Conservation (phyloP, 768 basidiomycete genomes). For the Agrocybe praecox region DNA sequence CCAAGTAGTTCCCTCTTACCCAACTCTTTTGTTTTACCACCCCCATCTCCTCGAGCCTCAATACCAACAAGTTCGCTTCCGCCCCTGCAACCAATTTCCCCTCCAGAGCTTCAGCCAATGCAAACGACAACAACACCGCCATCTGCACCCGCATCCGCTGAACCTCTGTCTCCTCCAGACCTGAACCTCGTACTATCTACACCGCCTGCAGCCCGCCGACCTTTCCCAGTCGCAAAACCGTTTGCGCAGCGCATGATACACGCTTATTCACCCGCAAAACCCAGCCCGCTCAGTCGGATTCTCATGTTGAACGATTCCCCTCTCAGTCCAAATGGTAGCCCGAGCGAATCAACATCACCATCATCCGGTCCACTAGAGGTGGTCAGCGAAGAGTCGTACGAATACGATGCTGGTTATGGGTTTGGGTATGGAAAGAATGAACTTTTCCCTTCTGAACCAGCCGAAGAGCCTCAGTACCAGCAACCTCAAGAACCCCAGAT, state of each 20-base stretch:
- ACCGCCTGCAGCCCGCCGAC: constrained; percentile 38
- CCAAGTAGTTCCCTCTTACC: constrained; percentile 54
- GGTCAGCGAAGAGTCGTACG: constrained; percentile 37
- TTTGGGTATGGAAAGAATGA: constrained; percentile 19
- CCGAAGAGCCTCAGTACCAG: constrained; percentile 1
- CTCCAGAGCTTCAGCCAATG: constrained; percentile 16
- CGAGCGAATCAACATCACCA: constrained; percentile 20
- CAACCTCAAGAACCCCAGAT: constrained; percentile 24
- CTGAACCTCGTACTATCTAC: constrained; percentile 25
- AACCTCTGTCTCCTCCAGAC: constrained; percentile 8
- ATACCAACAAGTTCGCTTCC: constrained; percentile 53
- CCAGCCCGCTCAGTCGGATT: constrained; percentile 81
- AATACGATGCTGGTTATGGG: constrained; percentile 13
- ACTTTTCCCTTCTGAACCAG: constrained; percentile 6
- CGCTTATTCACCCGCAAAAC: constrained; percentile 80
- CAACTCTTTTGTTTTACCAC: constrained; percentile 76
- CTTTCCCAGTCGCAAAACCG: constrained; percentile 75
- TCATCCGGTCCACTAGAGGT: constrained; percentile 27
- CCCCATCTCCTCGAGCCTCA: constrained; percentile 72
- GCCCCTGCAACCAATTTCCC: constrained; percentile 15
- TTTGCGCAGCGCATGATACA: constrained; percentile 71
- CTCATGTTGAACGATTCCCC: constrained; percentile 72
- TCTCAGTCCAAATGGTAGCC: constrained; percentile 39
- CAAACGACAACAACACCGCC: constrained; percentile 8
- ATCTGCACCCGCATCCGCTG: constrained; percentile 12